A percentile compares a stretch with the other conserved stretches of the same genome.
These are phyloP conservation scores for Angomonas desouzai DNA, from an alignment of 208 protist genomes.

Conservation along the genomic window DNA sequence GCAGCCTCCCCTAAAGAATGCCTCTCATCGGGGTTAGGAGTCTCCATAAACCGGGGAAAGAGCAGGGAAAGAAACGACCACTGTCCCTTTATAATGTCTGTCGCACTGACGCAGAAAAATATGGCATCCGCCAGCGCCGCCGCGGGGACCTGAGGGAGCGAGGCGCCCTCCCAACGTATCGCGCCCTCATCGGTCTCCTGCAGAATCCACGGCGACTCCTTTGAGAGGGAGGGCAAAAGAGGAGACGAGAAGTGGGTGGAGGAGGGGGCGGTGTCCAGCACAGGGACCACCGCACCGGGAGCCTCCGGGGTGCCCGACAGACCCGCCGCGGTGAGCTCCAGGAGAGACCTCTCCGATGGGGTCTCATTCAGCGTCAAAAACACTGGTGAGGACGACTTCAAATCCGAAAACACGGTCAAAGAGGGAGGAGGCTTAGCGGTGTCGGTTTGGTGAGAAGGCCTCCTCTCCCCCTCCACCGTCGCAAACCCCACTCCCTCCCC, in stretches of 20 bases:
- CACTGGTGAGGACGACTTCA: background rate
- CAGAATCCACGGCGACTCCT: conserved; percentile 25
- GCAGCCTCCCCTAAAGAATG: background rate
- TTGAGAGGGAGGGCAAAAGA: background rate
- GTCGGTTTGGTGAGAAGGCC: background rate
- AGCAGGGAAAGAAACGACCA: conserved; percentile 3
- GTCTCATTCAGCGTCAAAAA: conserved; percentile 4
- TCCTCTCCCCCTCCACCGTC: background rate
- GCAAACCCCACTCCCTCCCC: background rate
- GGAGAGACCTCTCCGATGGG: conserved; percentile 7
- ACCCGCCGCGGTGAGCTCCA: background rate
- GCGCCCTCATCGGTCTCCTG: conserved; percentile 21
- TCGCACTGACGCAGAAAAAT: conserved; percentile 29
- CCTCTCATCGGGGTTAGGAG: background rate
- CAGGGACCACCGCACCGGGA: background rate
- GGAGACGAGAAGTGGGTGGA: background rate
- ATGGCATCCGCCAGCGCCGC: conserved; percentile 15
- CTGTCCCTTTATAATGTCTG: conserved; percentile 2
- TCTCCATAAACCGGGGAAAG: background rate
- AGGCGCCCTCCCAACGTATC: conserved; percentile 9
- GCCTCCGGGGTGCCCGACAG: background rate
- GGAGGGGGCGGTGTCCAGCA: background rate
- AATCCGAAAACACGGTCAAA: background rate
- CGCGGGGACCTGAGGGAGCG: background rate
- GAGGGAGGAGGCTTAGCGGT: background rate